Conservation (phyloP, 768 basidiomycete genomes). For the Saitozyma sp. region DNA sequence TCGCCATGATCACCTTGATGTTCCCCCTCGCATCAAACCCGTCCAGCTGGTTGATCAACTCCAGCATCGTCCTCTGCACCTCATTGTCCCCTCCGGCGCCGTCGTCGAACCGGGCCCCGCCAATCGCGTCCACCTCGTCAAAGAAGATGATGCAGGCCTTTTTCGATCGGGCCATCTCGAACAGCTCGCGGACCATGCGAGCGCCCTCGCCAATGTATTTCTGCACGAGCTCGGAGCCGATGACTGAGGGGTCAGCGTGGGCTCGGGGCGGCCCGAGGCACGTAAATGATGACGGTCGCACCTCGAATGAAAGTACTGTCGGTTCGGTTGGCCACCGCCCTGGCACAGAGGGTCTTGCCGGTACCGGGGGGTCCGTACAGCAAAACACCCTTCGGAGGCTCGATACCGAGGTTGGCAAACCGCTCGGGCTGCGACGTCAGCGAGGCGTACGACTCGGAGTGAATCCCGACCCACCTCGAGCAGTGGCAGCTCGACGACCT, state of each 20-base stretch:
- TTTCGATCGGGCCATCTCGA: constrained; percentile 98
- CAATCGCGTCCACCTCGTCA: constrained; percentile 97
- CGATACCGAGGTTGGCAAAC: constrained; percentile 96
- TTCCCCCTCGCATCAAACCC: constrained; percentile 99
- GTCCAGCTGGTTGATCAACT: constrained; percentile 96
- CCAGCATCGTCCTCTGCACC: constrained; percentile 98
- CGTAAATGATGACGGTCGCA: constrained; percentile 10
- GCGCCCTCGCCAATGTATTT: constrained; percentile 99
- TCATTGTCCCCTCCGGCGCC: constrained; percentile 99
- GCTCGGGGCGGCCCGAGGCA: no score
- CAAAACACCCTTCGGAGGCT: constrained; percentile 96
- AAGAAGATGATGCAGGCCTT: constrained; percentile 99
- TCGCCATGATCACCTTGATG: constrained; percentile 99
- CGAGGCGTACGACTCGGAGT: neutral
- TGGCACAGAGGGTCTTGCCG: constrained; percentile 95
- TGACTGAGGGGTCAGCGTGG: constrained; percentile 58
- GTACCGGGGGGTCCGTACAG: constrained; percentile 67
- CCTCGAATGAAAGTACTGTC: constrained; percentile 95
- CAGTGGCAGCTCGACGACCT: constrained; percentile 95
- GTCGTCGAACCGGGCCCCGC: constrained; percentile 96
- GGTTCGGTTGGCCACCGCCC: constrained; percentile 96
- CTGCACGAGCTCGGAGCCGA: constrained; percentile 98
- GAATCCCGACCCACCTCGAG: constrained; percentile 67
- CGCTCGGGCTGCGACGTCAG: constrained; percentile 77
- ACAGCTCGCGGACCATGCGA: constrained; percentile 95